Base-by-base conservation (phyloP, 192 early-diverging fungal species). In the Cladochytrium replicatum region DNA sequence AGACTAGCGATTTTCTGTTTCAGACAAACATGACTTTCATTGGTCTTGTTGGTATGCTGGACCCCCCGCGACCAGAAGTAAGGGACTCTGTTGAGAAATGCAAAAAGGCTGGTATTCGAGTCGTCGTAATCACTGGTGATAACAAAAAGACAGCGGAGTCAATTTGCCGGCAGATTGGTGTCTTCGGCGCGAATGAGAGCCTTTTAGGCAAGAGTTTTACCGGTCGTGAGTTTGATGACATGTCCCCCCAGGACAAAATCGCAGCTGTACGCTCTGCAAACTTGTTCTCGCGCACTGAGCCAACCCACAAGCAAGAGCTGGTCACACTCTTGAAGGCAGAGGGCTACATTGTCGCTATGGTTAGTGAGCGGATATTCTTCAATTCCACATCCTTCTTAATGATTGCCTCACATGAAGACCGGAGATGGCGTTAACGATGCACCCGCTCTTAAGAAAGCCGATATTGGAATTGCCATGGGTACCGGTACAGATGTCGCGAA, bases 391-490 rank as follows among this genome's bases (percentile, higher is more conserved):
- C n/a, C n/a, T n/a, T n/a, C n/a, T n/a, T n/a, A n/a, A n/a, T n/a
- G n/a, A n/a, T 15, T 54, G 38, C 34, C 27, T 29, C 19, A 23
- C 13, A 9, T 4, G 17, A 28, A 64, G 80, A 95, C 92, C 19
- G 97, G 97, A 50, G 97, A 99, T 58, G 94, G 97, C 72, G 92
- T 99, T 34, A 99, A 97, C 61, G 94, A 99, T 60, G 94, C 94
- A 24, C 90, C 94, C 11, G 94, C 97, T 22, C 67, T 99, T 37
- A 95, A 94, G 66, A 86, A 85, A 63, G 97, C 97, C 29, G 92
- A 99, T 64, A 97, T 99, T 74, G 97, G 97, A 61, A 78, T 99
- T 48, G 93, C 97, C 6, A 99, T 99, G 94, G 97, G 97, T 22
- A 75, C 78, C 9, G 97, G 97, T 56, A 95, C 97, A 0, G 97